Percentiles rank a stretch among this genome's conserved stretches.
Conservation (phyloP, 371 early-diverging fungal genomes). For the Apophysomyces elegans region DNA sequence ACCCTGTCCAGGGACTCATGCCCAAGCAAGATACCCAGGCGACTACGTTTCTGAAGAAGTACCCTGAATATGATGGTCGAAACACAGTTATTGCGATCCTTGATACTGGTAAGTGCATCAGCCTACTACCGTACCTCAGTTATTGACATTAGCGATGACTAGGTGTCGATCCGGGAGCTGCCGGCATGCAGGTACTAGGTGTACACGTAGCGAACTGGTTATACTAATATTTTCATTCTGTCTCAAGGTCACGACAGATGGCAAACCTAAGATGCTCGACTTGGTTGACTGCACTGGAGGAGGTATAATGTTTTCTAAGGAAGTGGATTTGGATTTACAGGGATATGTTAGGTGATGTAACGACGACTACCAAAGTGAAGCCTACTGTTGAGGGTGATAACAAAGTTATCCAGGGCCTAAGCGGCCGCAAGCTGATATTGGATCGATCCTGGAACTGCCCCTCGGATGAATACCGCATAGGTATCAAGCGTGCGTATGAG, state of each 20-base stretch:
- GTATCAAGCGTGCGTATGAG: constrained; percentile 79
- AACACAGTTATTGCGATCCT: constrained; percentile 89
- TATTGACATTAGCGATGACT: constrained; percentile 5
- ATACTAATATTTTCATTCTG: constrained; percentile 9
- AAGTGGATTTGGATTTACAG: not conserved
- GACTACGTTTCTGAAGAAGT: constrained; percentile 78
- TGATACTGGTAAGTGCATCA: constrained; percentile 68
- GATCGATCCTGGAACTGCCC: constrained; percentile 78
- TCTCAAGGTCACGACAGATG: constrained; percentile 78
- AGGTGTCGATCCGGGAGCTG: constrained; percentile 91
- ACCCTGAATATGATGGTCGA: constrained; percentile 89
- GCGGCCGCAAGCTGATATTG: constrained; percentile 79
- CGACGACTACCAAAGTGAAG: constrained; percentile 64
- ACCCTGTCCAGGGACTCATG: constrained; percentile 73
- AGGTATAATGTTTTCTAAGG: constrained; percentile 24
- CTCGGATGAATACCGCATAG: constrained; percentile 81
- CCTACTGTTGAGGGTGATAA: constrained; percentile 45
- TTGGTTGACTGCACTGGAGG: constrained; percentile 93
- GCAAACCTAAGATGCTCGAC: constrained; percentile 88
- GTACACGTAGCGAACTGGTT: not conserved
- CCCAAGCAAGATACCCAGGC: constrained; percentile 89
- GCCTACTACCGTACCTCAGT: not conserved
- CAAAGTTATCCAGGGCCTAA: constrained; percentile 66
- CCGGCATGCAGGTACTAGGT: constrained; percentile 69
- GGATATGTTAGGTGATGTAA: constrained; percentile 66